Percentiles rank a stretch among this genome's conserved stretches.
phyloP scores from a whole-genome alignment of 2,329 filamentous ascomycete genomes.

The Aspergillus sclerotialis region DNA sequence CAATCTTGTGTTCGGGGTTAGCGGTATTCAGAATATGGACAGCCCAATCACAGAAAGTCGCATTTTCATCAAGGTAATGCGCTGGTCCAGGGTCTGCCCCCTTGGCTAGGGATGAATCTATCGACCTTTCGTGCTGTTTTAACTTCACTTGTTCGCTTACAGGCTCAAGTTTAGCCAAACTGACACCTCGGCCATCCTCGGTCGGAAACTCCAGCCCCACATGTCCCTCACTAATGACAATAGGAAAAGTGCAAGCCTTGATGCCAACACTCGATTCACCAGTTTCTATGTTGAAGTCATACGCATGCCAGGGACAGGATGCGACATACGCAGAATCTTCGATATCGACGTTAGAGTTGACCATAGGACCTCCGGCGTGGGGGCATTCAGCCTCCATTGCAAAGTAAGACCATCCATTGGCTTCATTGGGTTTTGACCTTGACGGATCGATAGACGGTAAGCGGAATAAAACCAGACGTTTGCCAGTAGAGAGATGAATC shows the following conservation, averaged over 20 bases:
- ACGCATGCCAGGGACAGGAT: conserved; percentile 44
- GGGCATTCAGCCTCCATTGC: conserved; percentile 45
- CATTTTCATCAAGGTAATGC: conserved; percentile 33
- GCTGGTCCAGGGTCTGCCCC: conserved; percentile 9
- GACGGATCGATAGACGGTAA: conserved; percentile 34
- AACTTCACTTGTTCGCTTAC: conserved; percentile 42
- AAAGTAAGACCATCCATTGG: conserved; percentile 40
- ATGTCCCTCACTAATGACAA: conserved; percentile 28
- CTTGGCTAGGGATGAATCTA: conserved; percentile 7
- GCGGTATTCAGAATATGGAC: conserved; percentile 40
- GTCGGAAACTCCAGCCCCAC: conserved; percentile 28
- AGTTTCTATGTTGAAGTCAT: conserved; percentile 45
- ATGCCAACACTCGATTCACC: conserved; percentile 43
- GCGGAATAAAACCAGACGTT: conserved; percentile 41
- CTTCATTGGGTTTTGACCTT: conserved; percentile 24
- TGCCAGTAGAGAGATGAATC: conserved; percentile 36
- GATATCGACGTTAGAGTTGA: conserved; percentile 40
- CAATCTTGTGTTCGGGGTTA: conserved; percentile 42
- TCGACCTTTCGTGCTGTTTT: conserved; percentile 31
- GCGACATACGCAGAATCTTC: conserved; percentile 43
- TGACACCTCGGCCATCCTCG: conserved; percentile 20
- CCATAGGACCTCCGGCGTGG: conserved; percentile 42
- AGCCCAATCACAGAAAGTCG: conserved; percentile 43
- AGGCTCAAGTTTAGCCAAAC: conserved; percentile 29
- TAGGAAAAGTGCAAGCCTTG: conserved; percentile 41